Conservation (phyloP, 73 alveolate species). For the Paramecium sexaurelia region DNA sequence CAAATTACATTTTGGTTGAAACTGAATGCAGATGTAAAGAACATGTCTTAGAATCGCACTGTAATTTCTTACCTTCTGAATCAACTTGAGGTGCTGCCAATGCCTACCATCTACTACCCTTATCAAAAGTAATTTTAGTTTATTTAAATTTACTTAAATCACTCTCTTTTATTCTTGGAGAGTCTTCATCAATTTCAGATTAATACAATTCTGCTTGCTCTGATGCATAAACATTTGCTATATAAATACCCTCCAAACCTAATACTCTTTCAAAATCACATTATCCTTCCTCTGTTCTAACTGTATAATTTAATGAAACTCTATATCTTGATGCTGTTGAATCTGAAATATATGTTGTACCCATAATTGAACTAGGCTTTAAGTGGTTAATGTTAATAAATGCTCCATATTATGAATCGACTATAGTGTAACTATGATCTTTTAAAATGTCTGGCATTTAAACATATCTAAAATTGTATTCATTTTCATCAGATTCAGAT, state of each 20-base stretch:
- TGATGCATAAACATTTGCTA: slow-evolving; percentile 75
- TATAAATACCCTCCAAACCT: slow-evolving; percentile 85
- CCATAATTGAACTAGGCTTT: slow-evolving; percentile 72
- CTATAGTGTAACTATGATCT: slow-evolving; percentile 71
- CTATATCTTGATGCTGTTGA: slow-evolving; percentile 86
- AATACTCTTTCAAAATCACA: slow-evolving; percentile 87
- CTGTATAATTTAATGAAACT: slow-evolving; percentile 76
- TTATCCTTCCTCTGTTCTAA: slow-evolving; percentile 77
- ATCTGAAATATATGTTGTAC: slow-evolving; percentile 85
- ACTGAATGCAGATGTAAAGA: slow-evolving; percentile 87
- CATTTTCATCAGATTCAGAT: slow-evolving; percentile 58
- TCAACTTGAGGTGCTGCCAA: slow-evolving; percentile 73
- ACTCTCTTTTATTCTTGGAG: slow-evolving; percentile 47
- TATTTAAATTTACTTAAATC: slow-evolving; percentile 40
- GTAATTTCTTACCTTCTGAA: slow-evolving; percentile 69
- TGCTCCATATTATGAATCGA: slow-evolving; percentile 74
- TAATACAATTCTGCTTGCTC: slow-evolving; percentile 67
- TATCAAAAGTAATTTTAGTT: slow-evolving; percentile 85
- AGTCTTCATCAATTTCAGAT: slow-evolving; percentile 62
- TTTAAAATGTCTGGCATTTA: slow-evolving; percentile 74
- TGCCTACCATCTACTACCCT: slow-evolving; percentile 90
- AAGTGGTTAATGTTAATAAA: slow-evolving; percentile 82
- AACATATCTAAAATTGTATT: slow-evolving; percentile 75
- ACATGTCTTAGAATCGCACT: slow-evolving; percentile 83
- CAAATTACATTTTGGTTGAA: slow-evolving; percentile 76